Conservation (phyloP, 2,329 filamentous ascomycete species). For the Fonsecaea pugnacius region DNA sequence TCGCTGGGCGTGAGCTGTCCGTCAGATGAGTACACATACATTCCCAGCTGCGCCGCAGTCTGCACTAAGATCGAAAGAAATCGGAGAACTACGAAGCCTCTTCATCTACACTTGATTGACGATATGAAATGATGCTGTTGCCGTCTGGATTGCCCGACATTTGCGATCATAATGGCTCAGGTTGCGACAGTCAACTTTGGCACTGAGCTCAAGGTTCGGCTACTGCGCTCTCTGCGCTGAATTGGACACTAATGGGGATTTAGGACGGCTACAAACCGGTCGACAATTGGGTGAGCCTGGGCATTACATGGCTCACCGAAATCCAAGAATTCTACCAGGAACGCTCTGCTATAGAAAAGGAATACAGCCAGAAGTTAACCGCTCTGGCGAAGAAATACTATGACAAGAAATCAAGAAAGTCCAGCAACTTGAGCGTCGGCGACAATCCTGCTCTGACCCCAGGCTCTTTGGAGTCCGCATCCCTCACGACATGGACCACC, state of each 20-base stretch:
- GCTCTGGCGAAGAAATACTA: constrained; percentile 93
- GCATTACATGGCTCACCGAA: constrained; percentile 94
- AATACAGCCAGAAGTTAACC: constrained; percentile 87
- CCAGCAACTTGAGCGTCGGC: constrained; percentile 84
- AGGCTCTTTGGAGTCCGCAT: constrained; percentile 93
- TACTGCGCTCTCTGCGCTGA: constrained; percentile 32
- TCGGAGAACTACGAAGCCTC: constrained; percentile 8
- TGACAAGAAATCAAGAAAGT: constrained; percentile 93
- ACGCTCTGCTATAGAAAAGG: constrained; percentile 90
- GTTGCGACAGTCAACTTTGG: constrained; percentile 64
- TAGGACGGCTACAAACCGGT: constrained; percentile 97
- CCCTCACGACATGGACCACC: constrained; percentile 94
- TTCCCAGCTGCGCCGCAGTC: constrained; percentile 8
- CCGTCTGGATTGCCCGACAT: constrained; percentile 7
- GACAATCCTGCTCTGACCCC: constrained; percentile 92
- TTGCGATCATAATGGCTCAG: constrained; percentile 35
- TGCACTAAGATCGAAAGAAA: constrained; percentile 21
- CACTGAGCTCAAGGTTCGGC: constrained; percentile 82
- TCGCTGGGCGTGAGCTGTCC: constrained; percentile 8
- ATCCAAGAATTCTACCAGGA: constrained; percentile 98
- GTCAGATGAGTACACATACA: constrained; percentile 11
- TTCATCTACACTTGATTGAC: not conserved
- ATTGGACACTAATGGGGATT: constrained; percentile 28
- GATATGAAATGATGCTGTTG: constrained; percentile 25
- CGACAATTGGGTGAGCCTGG: constrained; percentile 83